Conservation (phyloP, 257 asterid species). For the Ocimum tenuiflorum region DNA sequence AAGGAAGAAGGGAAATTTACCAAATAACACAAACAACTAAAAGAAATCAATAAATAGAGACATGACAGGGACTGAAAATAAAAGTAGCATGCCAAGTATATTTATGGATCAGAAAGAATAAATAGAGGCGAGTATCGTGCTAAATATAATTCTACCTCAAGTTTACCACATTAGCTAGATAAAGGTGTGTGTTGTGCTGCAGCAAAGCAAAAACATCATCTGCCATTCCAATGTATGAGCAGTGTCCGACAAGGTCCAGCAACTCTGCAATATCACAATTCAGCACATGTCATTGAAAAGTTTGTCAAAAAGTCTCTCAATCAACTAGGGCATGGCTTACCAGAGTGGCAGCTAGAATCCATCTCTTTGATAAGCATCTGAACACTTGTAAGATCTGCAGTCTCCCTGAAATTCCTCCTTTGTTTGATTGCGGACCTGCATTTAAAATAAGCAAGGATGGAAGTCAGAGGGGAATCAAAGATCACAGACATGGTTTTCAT, state of each 20-base stretch:
- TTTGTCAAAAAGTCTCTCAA: conserved; percentile 7
- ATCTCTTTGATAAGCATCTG: conserved; percentile 71
- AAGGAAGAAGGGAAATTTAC: conserved; percentile 17
- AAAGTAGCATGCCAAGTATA: conserved; percentile 1
- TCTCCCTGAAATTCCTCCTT: conserved; percentile 82
- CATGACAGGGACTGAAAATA: not conserved
- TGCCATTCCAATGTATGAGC: conserved; percentile 94
- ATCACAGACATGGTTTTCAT: not conserved
- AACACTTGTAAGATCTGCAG: conserved; percentile 88
- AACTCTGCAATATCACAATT: conserved; percentile 44
- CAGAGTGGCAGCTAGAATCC: conserved; percentile 65
- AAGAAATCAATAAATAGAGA: not conserved
- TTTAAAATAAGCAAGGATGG: not conserved
- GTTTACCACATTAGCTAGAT: conserved; percentile 81
- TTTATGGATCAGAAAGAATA: conserved; percentile 8
- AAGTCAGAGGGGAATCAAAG: conserved; percentile 22
- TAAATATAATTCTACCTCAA: conserved; percentile 47
- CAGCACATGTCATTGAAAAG: conserved; percentile 14
- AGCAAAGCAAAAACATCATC: conserved; percentile 79
- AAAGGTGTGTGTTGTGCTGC: conserved; percentile 81
- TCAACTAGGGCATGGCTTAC: conserved; percentile 30
- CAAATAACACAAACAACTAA: conserved; percentile 7
- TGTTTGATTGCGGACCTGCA: conserved; percentile 74
- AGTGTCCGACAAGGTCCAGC: conserved; percentile 68
- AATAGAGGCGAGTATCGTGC: not conserved